phyloP scores from a whole-genome alignment of 192 early-diverging fungal genomes.

The Dissophora globulifera region DNA sequence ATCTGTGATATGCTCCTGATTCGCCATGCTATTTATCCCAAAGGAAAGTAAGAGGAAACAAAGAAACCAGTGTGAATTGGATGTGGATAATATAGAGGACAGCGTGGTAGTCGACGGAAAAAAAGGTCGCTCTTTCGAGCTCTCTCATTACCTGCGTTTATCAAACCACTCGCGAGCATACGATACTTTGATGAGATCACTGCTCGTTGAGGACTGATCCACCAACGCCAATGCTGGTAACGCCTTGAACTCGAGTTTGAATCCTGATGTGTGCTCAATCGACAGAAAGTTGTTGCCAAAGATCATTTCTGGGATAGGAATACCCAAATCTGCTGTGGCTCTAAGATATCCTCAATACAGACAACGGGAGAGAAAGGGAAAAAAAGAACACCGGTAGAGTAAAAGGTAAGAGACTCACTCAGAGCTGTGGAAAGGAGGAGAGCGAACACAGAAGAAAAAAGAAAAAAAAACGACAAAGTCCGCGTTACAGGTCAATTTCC shows the following conservation, averaged over 20 bases:
- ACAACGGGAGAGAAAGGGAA: not conserved
- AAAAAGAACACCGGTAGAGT: too few relatives aligned
- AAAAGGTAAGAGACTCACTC: too few relatives aligned
- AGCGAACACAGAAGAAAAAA: not conserved
- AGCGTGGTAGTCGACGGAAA: too few relatives aligned
- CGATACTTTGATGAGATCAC: constrained; percentile 84
- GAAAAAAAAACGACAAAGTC: not conserved
- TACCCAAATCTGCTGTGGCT: constrained; percentile 63
- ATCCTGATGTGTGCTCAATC: constrained; percentile 64
- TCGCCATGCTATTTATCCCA: constrained; percentile 53
- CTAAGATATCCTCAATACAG: constrained; percentile 26
- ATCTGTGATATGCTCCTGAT: constrained; percentile 77
- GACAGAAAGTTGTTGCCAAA: constrained; percentile 90
- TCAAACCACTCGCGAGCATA: constrained; percentile 86
- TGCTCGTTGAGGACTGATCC: constrained; percentile 72
- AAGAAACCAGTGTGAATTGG: too few relatives aligned
- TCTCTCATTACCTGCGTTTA: constrained; percentile 70
- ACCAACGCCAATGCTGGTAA: constrained; percentile 80
- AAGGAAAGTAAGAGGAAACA: too few relatives aligned
- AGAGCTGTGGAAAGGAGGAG: too few relatives aligned
- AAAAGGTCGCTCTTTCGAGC: too few relatives aligned
- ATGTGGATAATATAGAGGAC: too few relatives aligned
- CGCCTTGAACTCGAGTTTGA: constrained; percentile 70
- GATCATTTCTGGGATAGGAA: constrained; percentile 96
- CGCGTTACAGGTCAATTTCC: constrained; percentile 70